A percentile compares a stretch with the other conserved stretches of the same genome.
Evolutionary conservation across 1,284 basidiomycete species (phyloP).

Genomic region (Malassezia globosa): DNA sequence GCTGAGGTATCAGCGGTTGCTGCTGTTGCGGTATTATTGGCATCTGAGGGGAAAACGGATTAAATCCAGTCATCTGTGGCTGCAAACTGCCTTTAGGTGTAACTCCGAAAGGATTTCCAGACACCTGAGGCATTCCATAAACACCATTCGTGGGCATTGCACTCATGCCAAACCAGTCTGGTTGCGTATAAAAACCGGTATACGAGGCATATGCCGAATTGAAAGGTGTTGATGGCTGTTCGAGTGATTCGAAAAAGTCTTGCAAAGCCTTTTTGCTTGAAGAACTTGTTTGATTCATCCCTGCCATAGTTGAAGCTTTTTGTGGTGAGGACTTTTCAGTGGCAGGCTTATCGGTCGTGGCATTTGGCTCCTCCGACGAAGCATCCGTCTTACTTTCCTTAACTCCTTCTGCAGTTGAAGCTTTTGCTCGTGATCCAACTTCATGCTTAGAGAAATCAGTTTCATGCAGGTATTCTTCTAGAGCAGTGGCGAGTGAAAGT

Average conservation of each 20-base stretch:
- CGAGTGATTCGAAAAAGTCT: conserved; percentile 88
- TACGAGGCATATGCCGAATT: conserved; percentile 45
- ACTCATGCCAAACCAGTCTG: conserved; percentile 22
- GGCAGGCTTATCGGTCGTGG: not conserved
- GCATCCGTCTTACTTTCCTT: not conserved
- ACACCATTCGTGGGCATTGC: conserved; percentile 45
- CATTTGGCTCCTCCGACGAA: not conserved
- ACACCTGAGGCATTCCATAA: conserved; percentile 6
- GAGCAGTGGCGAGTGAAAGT: conserved; percentile 75
- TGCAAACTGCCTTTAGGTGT: conserved; percentile 34
- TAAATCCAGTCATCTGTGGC: conserved; percentile 49
- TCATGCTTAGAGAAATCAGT: conserved; percentile 67
- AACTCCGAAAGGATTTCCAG: conserved; percentile 15
- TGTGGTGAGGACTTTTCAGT: not conserved
- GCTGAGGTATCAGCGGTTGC: conserved; percentile 19
- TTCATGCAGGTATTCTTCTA: conserved; percentile 91
- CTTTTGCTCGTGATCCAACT: not conserved
- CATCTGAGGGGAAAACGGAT: conserved; percentile 46
- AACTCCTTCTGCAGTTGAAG: not conserved
- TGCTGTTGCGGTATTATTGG: too few species aligned
- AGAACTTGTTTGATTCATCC: conserved; percentile 8
- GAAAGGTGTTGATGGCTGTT: conserved; percentile 65
- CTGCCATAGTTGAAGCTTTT: too few species aligned
- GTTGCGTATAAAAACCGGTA: conserved; percentile 25
- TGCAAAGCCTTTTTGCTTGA: conserved; percentile 51